phyloP scores from a whole-genome alignment of 2,329 filamentous ascomycete species.

The Penicillium paneum region DNA sequence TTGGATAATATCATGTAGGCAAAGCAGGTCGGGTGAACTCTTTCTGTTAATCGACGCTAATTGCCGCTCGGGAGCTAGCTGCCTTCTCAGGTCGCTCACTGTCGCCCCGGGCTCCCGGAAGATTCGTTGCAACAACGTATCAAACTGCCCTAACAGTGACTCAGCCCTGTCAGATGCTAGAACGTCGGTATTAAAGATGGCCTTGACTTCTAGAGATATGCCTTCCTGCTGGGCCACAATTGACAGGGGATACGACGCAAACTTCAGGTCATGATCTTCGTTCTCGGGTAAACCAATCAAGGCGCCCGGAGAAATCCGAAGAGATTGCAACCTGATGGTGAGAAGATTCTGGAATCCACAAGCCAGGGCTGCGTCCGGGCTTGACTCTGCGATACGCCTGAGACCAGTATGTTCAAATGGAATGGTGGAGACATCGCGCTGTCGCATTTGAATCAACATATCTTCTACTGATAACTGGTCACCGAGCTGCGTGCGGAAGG shows the following conservation, averaged over 20 bases:
- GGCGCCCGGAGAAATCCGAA: neutral
- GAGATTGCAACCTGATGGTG: neutral
- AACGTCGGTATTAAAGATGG: neutral
- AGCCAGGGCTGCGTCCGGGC: constrained; percentile 3
- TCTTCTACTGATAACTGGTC: neutral
- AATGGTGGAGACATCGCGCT: neutral
- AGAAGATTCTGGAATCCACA: constrained; percentile 6
- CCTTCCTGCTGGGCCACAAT: neutral
- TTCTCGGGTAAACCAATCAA: neutral
- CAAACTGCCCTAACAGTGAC: neutral
- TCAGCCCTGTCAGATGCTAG: neutral
- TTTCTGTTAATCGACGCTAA: neutral
- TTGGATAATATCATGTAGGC: neutral
- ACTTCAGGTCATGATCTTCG: neutral
- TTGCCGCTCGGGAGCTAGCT: neutral
- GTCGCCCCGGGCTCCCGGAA: neutral
- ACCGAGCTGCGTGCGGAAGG: constrained; percentile 31
- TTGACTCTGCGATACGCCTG: neutral
- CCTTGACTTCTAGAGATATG: neutral
- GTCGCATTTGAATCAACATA: neutral
- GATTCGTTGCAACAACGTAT: neutral
- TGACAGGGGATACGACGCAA: neutral
- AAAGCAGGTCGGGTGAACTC: constrained; percentile 8
- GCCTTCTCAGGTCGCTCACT: neutral
- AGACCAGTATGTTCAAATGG: neutral